These are phyloP conservation scores for Asclepias syriaca DNA, from an alignment of 257 asterid species.

Conservation along the genomic window DNA sequence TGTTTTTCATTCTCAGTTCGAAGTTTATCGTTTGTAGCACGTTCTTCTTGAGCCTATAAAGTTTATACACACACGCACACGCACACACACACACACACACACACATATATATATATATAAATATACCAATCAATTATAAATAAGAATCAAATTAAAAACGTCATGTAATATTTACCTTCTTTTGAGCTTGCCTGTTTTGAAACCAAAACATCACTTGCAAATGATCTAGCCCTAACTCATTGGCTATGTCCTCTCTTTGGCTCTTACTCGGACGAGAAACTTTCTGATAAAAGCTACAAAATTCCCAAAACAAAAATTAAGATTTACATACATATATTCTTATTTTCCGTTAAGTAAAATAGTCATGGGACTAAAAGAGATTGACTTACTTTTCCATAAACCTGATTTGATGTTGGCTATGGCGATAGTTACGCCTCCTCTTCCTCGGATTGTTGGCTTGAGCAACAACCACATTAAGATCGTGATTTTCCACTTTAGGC, in stretches of 20 bases:
- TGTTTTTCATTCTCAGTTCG: too few relatives aligned
- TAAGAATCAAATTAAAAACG: background rate
- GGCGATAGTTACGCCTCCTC: background rate
- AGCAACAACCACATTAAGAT: background rate
- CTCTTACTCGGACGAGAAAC: slow-evolving; percentile 27
- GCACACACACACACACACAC: too few relatives aligned
- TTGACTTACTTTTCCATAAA: background rate
- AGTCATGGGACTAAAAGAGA: background rate
- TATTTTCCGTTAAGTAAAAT: too few relatives aligned
- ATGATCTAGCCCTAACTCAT: slow-evolving; percentile 23
- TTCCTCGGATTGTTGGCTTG: background rate
- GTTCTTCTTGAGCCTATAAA: too few relatives aligned
- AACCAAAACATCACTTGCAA: slow-evolving; percentile 35
- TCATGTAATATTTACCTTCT: slow-evolving; percentile 16
- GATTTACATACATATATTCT: too few relatives aligned
- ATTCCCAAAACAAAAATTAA: background rate
- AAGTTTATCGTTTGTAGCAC: too few relatives aligned
- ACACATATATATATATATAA: too few relatives aligned
- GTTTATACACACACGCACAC: too few relatives aligned
- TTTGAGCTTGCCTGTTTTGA: slow-evolving; percentile 29
- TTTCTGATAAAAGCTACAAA: slow-evolving; percentile 19
- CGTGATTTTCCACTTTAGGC: background rate
- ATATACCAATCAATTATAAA: background rate
- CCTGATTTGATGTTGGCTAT: background rate
- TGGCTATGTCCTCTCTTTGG: slow-evolving; percentile 23